Base-by-base conservation (phyloP, 2,329 filamentous ascomycete species). In the Penicillium sumatraense region DNA sequence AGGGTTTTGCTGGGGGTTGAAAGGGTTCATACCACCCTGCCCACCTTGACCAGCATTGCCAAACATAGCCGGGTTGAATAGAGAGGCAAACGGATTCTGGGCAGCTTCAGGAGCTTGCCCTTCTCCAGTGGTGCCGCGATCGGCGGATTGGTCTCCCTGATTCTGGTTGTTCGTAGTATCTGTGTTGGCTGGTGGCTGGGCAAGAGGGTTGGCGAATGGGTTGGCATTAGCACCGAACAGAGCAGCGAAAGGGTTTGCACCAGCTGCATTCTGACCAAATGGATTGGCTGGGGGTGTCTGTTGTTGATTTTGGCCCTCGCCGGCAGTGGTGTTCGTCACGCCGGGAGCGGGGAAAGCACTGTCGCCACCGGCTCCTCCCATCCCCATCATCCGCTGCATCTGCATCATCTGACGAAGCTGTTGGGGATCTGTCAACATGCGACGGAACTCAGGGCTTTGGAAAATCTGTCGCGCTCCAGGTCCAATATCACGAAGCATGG, bases 371-470 rank as follows among this genome's bases (percentile, higher is more conserved):
- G 81, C 83, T 41, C 79, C 82, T 77, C 73, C 71, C 59, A 65
- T 60, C 46, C 77, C 76, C 78, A 87, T 84, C 54, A 77, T 75
- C 56, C 89, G 83, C 70, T 93, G 89, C 86, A 98, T 89, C 58
- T 91, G 86, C 67, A 91, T 85, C 66, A 93, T 91, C 72, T 90
- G 87, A 54, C 91, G 83, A 61, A 99, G 85, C 65, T 91, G 86
- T 41, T 91, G 86, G 3, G 95, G 95, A 70, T 96, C 92, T 59
- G 91, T 93, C 83, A 99, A 88, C 89, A 98, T 95, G 49, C 89
- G 84, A 67, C 95, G 86, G 77, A 98, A 92, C 60, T 92, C 85
- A 0, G 93, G 93, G 21, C 93, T 95, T 57, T 91, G 88, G 67
- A 99, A 85, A 75, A 97, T 89, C 69, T 96, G 86, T 64, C 92